Conservation (phyloP, 306 rosid genomes). For the Malus sieversii region DNA sequence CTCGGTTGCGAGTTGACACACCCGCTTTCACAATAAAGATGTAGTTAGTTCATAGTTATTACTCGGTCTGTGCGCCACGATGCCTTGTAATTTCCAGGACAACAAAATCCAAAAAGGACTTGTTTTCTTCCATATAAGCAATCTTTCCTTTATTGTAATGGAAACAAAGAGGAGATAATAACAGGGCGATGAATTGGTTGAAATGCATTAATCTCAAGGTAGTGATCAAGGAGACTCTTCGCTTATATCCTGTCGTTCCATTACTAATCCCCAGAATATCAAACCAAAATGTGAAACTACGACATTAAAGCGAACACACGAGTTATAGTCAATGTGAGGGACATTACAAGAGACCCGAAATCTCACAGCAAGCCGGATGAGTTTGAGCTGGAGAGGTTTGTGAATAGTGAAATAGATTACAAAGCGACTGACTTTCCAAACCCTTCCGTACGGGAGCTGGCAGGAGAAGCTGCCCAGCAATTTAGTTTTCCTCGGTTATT, state of each 20-base stretch:
- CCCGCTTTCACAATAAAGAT: accelerated
- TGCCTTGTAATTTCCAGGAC: accelerated
- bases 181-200: background rate
- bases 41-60: too few species aligned
- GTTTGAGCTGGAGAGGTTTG: too few species aligned
- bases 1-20: too few species aligned
- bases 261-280: background rate
- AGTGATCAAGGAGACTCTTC: conserved; percentile 22
- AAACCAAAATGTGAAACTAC: background rate
- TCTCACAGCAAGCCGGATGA: too few species aligned
- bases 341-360: too few species aligned
- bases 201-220: conserved; percentile 22
- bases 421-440: background rate
- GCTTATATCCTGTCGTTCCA: conserved; percentile 1
- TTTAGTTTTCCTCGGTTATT: background rate
- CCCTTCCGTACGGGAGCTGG: background rate
- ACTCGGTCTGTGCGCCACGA: too few species aligned
- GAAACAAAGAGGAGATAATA: background rate
- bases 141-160: too few species aligned
- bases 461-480: background rate
- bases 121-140: too few species aligned
- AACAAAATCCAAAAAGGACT: too few species aligned
- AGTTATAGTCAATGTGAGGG: background rate
- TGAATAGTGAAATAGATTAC: too few species aligned
- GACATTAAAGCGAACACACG: conserved; percentile 1